Evolutionary conservation across 306 rosid species (phyloP), one percentile per base, ranked within the genome.

Genomic region (Potentilla sterilis): DNA sequence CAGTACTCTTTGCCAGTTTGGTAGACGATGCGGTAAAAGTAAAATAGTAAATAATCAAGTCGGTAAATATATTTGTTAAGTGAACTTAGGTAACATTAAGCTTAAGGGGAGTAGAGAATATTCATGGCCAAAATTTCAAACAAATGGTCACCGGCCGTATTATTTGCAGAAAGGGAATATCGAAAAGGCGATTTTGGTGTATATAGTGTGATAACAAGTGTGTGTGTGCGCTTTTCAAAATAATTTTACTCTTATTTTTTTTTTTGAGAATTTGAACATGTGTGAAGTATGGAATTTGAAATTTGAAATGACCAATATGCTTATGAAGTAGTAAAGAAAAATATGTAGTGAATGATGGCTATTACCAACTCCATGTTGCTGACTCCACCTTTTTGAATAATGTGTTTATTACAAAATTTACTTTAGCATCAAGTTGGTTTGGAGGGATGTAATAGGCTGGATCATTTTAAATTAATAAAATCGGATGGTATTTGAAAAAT

Each of bases 321-420:
- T 35, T 10, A 15, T 35, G 5, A 46, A 34, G 47, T 34, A 48
- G 44, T 49, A 21, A 37, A 70, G 52, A 35, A 51, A 57, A 4
- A 24, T 1, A 22, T 72, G 19, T 13, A 7, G 24, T 7, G 52
- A 37, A 38, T 37, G 65, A 52, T 19, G 14, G 75, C 9, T 4
- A 52, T 54, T 5, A 55, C 51, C 76, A 72, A 40, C 67, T 15
- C 16, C 43, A 73, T 24, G 42, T 73, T 22, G 55, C 55, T 42
- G 32, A 42, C 28, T 16, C 68, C 6, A 21, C 63, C 41, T 1
- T 41, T 72, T 22, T 22, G 9, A 52, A 72, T 21, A 19, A 73
- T 57, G 44, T 37, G 40, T 41, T 22, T 61, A 15, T 42, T 57
- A 41, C 9, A 32, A 14, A 54, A 22, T 15, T 40, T 13, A 57